phyloP scores from a whole-genome alignment of 768 basidiomycete genomes.

The Lactarius tabidus region DNA sequence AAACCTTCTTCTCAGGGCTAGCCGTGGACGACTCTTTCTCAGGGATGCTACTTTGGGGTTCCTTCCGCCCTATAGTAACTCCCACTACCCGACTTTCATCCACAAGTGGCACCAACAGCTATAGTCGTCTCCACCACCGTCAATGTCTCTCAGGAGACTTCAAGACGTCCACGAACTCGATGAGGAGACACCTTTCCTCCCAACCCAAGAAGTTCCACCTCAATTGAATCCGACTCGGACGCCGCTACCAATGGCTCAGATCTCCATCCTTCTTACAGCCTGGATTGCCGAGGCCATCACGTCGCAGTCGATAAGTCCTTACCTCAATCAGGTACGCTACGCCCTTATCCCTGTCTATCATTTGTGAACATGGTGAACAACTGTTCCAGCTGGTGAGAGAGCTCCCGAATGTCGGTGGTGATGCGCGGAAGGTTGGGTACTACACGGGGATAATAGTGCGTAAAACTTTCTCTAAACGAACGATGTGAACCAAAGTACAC shows the following conservation, averaged over 20 bases:
- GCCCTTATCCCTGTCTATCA: neutral
- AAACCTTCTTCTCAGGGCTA: too few species aligned
- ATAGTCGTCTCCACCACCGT: neutral
- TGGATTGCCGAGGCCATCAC: neutral
- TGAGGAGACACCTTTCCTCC: neutral
- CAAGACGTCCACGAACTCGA: neutral
- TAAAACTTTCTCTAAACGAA: neutral
- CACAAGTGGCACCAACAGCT: neutral
- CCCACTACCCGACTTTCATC: too few species aligned
- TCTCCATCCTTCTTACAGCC: neutral
- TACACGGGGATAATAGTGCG: neutral
- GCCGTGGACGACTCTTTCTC: too few species aligned
- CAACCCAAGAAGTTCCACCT: neutral
- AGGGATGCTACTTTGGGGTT: too few species aligned
- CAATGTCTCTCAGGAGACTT: neutral
- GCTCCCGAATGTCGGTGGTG: neutral
- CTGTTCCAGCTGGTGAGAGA: neutral
- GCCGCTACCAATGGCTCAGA: neutral
- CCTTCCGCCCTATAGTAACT: too few species aligned
- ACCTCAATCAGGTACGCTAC: neutral
- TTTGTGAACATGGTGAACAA: neutral
- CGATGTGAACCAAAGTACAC: neutral
- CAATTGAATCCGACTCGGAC: neutral
- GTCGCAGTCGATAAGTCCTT: neutral
- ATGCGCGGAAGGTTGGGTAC: neutral